Conservation (phyloP, 169 alveolate species). For the Eimeria falciformis region DNA sequence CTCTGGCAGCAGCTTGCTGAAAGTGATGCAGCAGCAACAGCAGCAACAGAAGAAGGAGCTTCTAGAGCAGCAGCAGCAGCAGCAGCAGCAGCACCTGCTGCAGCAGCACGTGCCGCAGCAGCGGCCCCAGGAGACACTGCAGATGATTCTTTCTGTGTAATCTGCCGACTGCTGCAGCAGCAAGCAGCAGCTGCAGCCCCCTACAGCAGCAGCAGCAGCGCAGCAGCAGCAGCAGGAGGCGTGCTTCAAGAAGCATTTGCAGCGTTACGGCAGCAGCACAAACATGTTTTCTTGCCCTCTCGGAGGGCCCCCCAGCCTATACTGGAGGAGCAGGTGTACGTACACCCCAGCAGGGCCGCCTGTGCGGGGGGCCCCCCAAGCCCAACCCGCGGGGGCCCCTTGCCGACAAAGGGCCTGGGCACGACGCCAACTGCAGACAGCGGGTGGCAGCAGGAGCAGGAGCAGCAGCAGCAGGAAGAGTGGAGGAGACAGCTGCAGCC, state of each 20-base stretch:
- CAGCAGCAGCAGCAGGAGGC: not conserved
- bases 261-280: constrained; percentile 52
- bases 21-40: constrained; percentile 21
- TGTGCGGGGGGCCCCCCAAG: not conserved
- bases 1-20: constrained; percentile 59
- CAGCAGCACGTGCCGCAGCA: constrained; percentile 31
- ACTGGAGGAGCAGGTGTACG: not conserved
- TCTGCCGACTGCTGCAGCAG: constrained; percentile 60
- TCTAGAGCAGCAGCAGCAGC: not conserved
- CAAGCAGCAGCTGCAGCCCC: not conserved
- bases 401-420: constrained; percentile 2
- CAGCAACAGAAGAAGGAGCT: constrained; percentile 7
- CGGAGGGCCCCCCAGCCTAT: constrained; percentile 27
- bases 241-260: constrained; percentile 42
- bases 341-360: not conserved
- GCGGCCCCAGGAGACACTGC: constrained; percentile 13
- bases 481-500: constrained; percentile 15
- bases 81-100: not conserved
- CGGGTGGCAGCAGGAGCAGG: constrained; percentile 36
- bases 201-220: constrained; percentile 58
- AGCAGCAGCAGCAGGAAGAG: constrained; percentile 1
- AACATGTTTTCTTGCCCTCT: not conserved
- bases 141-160: not conserved
- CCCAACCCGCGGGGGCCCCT: not conserved
- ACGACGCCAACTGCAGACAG: not conserved